Conservation (phyloP, 192 early-diverging fungal species). For the Spizellomyces punctatus region DNA sequence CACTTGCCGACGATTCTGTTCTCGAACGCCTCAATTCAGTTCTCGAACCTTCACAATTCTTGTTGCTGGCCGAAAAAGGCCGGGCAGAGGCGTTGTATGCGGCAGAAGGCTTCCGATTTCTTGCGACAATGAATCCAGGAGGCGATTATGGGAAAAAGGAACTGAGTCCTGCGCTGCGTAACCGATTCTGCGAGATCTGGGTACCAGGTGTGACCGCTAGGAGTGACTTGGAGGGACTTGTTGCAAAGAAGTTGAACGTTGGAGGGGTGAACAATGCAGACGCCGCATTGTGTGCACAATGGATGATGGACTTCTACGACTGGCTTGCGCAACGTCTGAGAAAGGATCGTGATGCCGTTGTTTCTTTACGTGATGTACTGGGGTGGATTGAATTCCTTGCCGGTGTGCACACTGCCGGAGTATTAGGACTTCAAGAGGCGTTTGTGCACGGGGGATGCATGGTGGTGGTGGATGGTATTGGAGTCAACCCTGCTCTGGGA, state of each 20-base stretch:
- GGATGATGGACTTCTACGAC: constrained; percentile 81
- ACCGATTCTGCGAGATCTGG: constrained; percentile 99
- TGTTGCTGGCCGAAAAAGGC: constrained; percentile 91
- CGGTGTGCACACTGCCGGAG: constrained; percentile 14
- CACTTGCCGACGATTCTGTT: constrained; percentile 97
- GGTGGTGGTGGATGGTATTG: constrained; percentile 88
- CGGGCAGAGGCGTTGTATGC: constrained; percentile 71
- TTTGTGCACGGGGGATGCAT: constrained; percentile 90
- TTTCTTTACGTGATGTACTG: constrained; percentile 89
- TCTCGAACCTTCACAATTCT: constrained; percentile 79
- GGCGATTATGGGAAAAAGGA: constrained; percentile 99
- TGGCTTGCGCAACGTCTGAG: constrained; percentile 71
- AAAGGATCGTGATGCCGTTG: constrained; percentile 52
- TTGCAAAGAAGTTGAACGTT: constrained; percentile 31
- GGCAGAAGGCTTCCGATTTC: constrained; percentile 77
- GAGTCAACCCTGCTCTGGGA: constrained; percentile 70
- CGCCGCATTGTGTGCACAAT: constrained; percentile 34
- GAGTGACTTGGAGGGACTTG: constrained; percentile 68
- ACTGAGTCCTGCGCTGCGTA: constrained; percentile 93
- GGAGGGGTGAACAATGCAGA: neutral
- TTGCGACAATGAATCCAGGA: constrained; percentile 99
- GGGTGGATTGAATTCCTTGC: constrained; percentile 90
- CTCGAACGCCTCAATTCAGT: constrained; percentile 95
- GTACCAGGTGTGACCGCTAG: constrained; percentile 81
- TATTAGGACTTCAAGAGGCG: constrained; percentile 37